These are phyloP conservation scores for Plantago major DNA, from an alignment of 257 asterid species.

Conservation along the genomic window DNA sequence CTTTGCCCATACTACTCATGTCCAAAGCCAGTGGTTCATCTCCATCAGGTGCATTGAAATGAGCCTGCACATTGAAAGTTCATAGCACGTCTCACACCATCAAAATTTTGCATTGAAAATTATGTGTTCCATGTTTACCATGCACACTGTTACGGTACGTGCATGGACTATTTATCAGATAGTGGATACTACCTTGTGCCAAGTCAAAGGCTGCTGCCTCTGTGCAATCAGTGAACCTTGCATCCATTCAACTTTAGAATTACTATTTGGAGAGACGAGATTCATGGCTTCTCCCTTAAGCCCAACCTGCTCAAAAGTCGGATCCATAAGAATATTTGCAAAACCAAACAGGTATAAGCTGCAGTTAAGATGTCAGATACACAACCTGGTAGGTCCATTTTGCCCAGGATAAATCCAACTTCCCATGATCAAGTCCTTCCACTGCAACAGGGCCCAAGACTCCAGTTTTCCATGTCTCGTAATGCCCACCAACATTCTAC, in stretches of 20 bases:
- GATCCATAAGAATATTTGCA: conserved; percentile 20
- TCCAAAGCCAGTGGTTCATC: conserved; percentile 84
- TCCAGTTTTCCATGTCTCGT: conserved; percentile 71
- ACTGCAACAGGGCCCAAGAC: conserved; percentile 73
- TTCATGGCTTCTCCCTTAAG: conserved; percentile 83
- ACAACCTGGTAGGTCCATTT: conserved; percentile 87
- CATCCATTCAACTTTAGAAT: conserved; percentile 73
- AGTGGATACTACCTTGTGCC: conserved; percentile 9
- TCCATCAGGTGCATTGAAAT: conserved; percentile 70
- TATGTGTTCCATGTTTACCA: too few species aligned
- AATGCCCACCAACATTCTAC: conserved; percentile 78
- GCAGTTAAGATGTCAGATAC: conserved; percentile 7
- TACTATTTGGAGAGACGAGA: conserved; percentile 51
- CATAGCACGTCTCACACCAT: neutral
- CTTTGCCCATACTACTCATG: conserved; percentile 89
- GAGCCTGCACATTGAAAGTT: conserved; percentile 42
- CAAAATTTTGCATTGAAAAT: too few species aligned
- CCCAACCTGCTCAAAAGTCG: conserved; percentile 59
- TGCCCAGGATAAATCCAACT: conserved; percentile 67
- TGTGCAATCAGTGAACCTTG: conserved; percentile 72
- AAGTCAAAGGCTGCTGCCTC: conserved; percentile 36
- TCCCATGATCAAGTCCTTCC: conserved; percentile 72
- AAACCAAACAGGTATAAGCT: neutral
- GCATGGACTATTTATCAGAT: neutral
- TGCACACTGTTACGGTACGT: neutral